Conservation (phyloP, 495 filamentous ascomycete genomes). For the Penicillium simplicissimum region DNA sequence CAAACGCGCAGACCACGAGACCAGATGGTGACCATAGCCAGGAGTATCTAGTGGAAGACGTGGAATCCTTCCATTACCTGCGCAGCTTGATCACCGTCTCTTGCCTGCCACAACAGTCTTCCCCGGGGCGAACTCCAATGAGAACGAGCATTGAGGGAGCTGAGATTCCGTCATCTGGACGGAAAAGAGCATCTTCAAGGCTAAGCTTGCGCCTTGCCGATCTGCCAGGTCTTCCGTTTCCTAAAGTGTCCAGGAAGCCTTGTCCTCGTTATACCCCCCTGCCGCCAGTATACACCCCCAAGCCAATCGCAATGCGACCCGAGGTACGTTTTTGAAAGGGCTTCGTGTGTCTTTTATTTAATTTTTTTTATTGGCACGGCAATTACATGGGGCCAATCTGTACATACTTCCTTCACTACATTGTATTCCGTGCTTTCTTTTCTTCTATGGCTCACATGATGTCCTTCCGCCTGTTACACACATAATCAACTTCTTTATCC, state of each 20-base stretch:
- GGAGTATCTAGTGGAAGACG: slow-evolving; percentile 12
- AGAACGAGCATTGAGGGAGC: not conserved
- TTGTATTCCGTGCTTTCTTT: not conserved
- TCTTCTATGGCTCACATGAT: not conserved
- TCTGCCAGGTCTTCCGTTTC: slow-evolving; percentile 13
- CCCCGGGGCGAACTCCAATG: not conserved
- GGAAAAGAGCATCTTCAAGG: slow-evolving; percentile 25
- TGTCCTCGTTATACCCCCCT: slow-evolving; percentile 24
- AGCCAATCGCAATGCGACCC: slow-evolving; percentile 16
- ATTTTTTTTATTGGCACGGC: not conserved
- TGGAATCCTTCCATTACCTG: slow-evolving; percentile 31
- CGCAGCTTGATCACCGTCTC: slow-evolving; percentile 30
- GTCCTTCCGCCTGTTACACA: no score
- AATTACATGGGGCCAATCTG: not conserved
- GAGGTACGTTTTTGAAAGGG: slow-evolving; percentile 26
- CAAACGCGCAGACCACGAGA: not conserved
- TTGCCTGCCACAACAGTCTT: slow-evolving; percentile 9
- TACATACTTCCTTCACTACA: not conserved
- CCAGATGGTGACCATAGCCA: slow-evolving; percentile 1
- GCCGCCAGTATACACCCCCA: slow-evolving; percentile 21
- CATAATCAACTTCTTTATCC: not conserved
- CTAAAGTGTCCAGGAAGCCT: slow-evolving; percentile 12
- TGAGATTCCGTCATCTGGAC: slow-evolving; percentile 4
- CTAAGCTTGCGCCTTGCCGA: slow-evolving; percentile 23
- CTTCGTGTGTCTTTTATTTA: not conserved